phyloP scores from a whole-genome alignment of 495 filamentous ascomycete genomes.

The Aspergillus mulundensis region DNA sequence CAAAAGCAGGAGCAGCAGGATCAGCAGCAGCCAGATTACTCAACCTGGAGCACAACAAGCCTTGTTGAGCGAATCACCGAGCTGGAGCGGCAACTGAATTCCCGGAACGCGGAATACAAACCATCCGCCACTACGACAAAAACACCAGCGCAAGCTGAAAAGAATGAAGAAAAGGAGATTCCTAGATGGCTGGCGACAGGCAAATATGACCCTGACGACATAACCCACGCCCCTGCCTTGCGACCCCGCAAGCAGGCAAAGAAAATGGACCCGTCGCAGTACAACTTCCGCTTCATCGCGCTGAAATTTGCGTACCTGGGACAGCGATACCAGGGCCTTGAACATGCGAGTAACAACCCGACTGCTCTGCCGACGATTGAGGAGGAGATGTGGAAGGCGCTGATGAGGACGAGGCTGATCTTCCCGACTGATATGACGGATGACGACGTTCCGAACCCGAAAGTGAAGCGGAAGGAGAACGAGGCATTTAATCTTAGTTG shows the following conservation, averaged over 20 bases:
- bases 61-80: conserved; percentile 61
- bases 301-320: conserved; percentile 94
- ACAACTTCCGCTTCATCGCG: conserved; percentile 78
- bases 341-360: conserved; percentile 63
- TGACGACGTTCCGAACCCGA: conserved; percentile 25
- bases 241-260: conserved; percentile 37
- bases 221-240: conserved; percentile 22
- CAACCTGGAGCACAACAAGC: conserved; percentile 60
- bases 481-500: conserved; percentile 58
- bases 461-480: conserved; percentile 22
- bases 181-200: conserved; percentile 5
- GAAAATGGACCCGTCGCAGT: conserved; percentile 71
- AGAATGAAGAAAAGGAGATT: conserved; percentile 10
- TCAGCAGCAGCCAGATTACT: conserved; percentile 36
- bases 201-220: conserved; percentile 19
- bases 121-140: background rate
- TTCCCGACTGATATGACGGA: conserved; percentile 53
- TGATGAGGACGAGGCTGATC: conserved; percentile 75
- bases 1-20: conserved; percentile 18
- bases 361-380: conserved; percentile 79
- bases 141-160: background rate
- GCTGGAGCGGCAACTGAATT: conserved; percentile 59
- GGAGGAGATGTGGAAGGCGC: conserved; percentile 85
- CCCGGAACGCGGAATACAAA: conserved; percentile 39
- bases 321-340: conserved; percentile 84